phyloP scores from a whole-genome alignment of 1,284 basidiomycete species.

The Microbotryum scabiosae region DNA sequence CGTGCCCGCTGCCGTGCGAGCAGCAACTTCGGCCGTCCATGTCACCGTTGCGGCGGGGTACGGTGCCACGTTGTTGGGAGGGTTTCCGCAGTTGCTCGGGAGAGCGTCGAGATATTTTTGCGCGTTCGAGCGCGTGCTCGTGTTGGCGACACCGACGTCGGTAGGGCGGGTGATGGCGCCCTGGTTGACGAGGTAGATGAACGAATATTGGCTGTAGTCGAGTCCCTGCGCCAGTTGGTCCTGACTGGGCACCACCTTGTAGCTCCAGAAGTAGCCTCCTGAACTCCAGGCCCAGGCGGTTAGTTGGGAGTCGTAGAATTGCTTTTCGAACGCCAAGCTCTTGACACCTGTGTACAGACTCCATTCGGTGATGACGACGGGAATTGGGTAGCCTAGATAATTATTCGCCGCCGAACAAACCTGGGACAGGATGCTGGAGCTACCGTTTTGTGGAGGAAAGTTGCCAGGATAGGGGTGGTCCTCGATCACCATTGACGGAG shows the following conservation, averaged over 20 bases:
- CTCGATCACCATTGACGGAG: constrained; percentile 33
- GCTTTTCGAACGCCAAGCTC: constrained; percentile 29
- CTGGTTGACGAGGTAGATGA: neutral
- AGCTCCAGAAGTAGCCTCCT: constrained; percentile 32
- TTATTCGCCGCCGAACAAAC: constrained; percentile 31
- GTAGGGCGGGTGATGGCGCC: constrained; percentile 12
- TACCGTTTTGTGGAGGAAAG: constrained; percentile 32
- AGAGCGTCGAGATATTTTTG: constrained; percentile 11
- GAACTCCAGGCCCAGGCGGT: constrained; percentile 34
- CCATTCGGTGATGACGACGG: constrained; percentile 35
- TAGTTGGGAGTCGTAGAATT: constrained; percentile 34
- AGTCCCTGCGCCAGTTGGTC: constrained; percentile 17
- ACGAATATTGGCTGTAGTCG: constrained; percentile 18
- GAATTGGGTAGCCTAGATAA: constrained; percentile 35
- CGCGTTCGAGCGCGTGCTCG: constrained; percentile 10
- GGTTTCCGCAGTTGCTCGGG: constrained; percentile 12
- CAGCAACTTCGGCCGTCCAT: constrained; percentile 18
- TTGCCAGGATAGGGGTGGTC: constrained; percentile 36
- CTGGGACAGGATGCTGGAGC: constrained; percentile 31
- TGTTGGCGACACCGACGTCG: constrained; percentile 8
- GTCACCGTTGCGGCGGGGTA: constrained; percentile 7
- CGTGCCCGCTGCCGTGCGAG: constrained; percentile 3
- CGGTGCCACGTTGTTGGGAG: constrained; percentile 20
- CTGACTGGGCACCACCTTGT: constrained; percentile 15
- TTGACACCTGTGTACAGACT: constrained; percentile 35